Evolutionary conservation across 306 rosid genomes (phyloP).

Genomic region (Cucumis cinereus): DNA sequence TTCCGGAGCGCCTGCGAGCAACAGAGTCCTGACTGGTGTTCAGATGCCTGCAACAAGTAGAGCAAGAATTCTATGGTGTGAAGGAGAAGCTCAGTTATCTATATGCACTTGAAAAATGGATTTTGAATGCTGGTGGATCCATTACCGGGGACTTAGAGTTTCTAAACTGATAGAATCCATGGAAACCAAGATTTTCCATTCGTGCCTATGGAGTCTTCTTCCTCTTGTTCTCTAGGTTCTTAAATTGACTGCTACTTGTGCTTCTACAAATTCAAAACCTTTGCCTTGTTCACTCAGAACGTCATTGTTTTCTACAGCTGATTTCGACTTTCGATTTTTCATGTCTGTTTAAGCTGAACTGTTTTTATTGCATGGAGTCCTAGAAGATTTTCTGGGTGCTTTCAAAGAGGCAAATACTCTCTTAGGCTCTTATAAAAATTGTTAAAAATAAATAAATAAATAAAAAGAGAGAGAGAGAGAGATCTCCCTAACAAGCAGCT

Average conservation of each 20-base stretch:
- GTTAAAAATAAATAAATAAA: too few relatives aligned
- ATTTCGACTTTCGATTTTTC: neutral
- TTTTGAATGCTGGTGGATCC: conserved; percentile 87
- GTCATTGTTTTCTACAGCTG: conserved; percentile 1
- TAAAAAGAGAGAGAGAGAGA: too few relatives aligned
- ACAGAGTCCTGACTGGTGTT: too few relatives aligned
- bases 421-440: neutral
- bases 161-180: conserved; percentile 14
- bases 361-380: neutral
- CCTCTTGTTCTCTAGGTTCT: conserved; percentile 23
- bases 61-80: too few relatives aligned
- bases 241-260: conserved; percentile 25
- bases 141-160: conserved; percentile 52
- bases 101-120: conserved; percentile 53
- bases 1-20: too few relatives aligned
- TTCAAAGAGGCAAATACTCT: neutral
- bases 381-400: neutral
- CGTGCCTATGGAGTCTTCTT: conserved; percentile 22
- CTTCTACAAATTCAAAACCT: conserved; percentile 27
- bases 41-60: too few relatives aligned
- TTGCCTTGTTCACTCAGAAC: neutral
- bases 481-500: too few relatives aligned
- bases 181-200: neutral
- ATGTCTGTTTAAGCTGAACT: neutral
- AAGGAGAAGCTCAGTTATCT: too few relatives aligned